These are phyloP conservation scores for Cladosporium colombiae DNA, from an alignment of 2,329 filamentous ascomycete genomes.

Conservation along the genomic window DNA sequence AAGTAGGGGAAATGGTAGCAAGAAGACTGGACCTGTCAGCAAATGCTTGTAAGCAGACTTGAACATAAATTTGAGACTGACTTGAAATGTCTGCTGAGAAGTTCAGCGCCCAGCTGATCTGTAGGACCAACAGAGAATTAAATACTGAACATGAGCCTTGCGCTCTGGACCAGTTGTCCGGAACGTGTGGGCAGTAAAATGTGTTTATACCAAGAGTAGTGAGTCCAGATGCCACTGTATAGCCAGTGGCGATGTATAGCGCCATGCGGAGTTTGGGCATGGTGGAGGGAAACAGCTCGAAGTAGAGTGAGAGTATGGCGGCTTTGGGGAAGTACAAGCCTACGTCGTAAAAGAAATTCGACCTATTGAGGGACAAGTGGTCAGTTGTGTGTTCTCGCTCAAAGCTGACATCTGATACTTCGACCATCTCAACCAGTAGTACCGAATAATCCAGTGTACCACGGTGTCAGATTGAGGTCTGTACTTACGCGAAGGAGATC, in stretches of 20 bases:
- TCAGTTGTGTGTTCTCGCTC: not conserved
- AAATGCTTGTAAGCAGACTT: not conserved
- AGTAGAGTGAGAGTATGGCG: not conserved
- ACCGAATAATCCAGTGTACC: not conserved
- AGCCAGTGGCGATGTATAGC: slow-evolving; percentile 1
- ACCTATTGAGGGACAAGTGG: not conserved
- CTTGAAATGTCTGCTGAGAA: slow-evolving; percentile 1
- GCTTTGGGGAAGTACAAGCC: slow-evolving; percentile 3
- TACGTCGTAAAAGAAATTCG: slow-evolving; percentile 1
- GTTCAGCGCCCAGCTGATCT: slow-evolving; percentile 8
- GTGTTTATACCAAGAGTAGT: not conserved
- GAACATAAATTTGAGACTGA: not conserved
- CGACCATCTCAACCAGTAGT: not conserved
- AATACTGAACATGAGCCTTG: slow-evolving; percentile 2
- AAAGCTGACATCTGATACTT: not conserved
- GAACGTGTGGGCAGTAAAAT: not conserved
- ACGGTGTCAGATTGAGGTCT: not conserved
- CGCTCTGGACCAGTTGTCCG: not conserved
- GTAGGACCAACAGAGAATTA: not conserved
- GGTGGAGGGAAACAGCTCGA: not conserved
- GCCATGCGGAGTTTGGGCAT: slow-evolving; percentile 6
- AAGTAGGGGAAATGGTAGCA: not conserved
- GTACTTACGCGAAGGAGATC: slow-evolving; percentile 6
- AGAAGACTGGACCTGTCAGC: not conserved
- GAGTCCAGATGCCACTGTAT: not conserved